Percentiles rank a stretch among this genome's conserved stretches.
Conservation (phyloP, 1,139 yeast genomes). For the Pichia sp. region DNA sequence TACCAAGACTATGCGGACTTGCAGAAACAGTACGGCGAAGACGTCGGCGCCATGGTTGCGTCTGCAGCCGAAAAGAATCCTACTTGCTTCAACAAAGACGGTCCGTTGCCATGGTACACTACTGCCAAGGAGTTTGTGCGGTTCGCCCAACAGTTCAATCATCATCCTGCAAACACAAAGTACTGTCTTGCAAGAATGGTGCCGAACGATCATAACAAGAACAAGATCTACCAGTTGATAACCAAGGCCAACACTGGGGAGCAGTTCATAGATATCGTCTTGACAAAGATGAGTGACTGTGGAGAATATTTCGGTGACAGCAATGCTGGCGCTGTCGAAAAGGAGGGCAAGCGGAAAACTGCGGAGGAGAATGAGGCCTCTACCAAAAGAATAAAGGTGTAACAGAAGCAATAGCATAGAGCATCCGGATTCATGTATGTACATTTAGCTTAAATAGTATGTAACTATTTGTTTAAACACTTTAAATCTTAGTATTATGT, state of each 20-base stretch:
- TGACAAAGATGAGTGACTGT: constrained; percentile 33
- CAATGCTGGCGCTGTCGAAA: constrained; percentile 1
- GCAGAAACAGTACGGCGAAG: constrained; percentile 47
- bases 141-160: constrained; percentile 53
- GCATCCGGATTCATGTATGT: background rate
- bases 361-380: background rate
- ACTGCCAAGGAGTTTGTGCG: constrained; percentile 53
- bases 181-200: constrained; percentile 72
- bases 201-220: constrained; percentile 58
- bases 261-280: constrained; percentile 40
- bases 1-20: constrained; percentile 52
- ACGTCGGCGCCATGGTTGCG: constrained; percentile 89
- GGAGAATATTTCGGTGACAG: constrained; percentile 24
- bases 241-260: constrained; percentile 54
- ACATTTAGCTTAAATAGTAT: background rate
- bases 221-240: constrained; percentile 50
- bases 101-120: constrained; percentile 52
- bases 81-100: constrained; percentile 54
- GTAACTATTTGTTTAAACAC: background rate
- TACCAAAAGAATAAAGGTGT: constrained; percentile 1
- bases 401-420: background rate
- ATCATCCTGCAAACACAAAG: constrained; percentile 68
- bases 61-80: constrained; percentile 86
- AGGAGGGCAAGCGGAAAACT: constrained; percentile 4
- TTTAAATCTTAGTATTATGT: too few species aligned